These are phyloP conservation scores for Globisporangium abappressorium DNA, from an alignment of 352 stramenopile genomes.

Conservation along the genomic window DNA sequence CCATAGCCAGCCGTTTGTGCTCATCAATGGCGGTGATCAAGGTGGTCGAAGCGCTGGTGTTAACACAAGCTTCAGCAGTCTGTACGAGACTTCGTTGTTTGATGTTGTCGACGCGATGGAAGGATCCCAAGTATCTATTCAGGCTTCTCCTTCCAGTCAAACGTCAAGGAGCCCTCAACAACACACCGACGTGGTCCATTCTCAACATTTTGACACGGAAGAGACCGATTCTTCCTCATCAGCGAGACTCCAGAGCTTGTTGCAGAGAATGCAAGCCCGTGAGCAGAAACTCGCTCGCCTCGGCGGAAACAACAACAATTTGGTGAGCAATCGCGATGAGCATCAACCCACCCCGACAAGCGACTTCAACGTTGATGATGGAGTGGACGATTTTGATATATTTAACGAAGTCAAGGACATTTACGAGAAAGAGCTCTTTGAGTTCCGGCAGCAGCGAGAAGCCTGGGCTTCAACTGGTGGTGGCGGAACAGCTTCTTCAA, in stretches of 20 bases:
- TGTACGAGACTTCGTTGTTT: constrained; percentile 49
- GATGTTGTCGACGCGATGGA: constrained; percentile 48
- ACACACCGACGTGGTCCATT: background rate
- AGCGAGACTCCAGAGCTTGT: constrained; percentile 23
- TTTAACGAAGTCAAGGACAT: constrained; percentile 29
- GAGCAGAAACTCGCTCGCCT: constrained; percentile 28
- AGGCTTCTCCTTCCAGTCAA: background rate
- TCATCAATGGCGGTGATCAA: constrained; percentile 10
- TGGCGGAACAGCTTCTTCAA: constrained; percentile 15
- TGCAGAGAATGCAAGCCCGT: constrained; percentile 26
- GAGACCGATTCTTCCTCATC: constrained; percentile 5
- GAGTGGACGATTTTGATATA: constrained; percentile 17
- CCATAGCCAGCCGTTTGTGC: constrained; percentile 4
- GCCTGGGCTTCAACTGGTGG: constrained; percentile 16
- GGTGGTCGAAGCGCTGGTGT: background rate
- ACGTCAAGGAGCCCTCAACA: background rate
- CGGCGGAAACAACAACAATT: background rate
- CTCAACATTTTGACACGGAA: background rate
- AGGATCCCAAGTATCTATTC: background rate
- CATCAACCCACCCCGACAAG: background rate
- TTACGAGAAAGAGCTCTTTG: constrained; percentile 25
- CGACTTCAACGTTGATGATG: constrained; percentile 7
- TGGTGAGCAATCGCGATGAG: background rate
- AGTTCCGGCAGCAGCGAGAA: constrained; percentile 8
- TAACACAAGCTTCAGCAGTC: constrained; percentile 18